Conservation (phyloP, 2,329 filamentous ascomycete species). For the Microthyrium microscopicum region DNA sequence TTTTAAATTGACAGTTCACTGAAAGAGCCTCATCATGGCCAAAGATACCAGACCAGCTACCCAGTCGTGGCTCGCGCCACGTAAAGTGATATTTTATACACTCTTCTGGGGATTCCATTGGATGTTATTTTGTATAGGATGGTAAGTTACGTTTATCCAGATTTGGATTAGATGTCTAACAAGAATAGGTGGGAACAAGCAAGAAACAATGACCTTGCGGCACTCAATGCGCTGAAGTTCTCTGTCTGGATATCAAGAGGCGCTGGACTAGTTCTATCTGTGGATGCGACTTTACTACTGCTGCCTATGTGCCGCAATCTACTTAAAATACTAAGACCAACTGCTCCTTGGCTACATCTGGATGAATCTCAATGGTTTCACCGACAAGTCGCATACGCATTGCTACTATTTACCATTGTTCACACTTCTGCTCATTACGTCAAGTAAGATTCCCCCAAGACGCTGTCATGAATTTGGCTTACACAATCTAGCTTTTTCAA, state of each 20-base stretch:
- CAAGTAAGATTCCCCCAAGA: conserved; percentile 45
- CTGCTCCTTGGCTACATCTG: conserved; percentile 74
- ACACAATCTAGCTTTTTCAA: conserved; percentile 64
- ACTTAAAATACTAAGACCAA: conserved; percentile 69
- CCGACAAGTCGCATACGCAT: conserved; percentile 76
- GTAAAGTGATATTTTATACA: conserved; percentile 63
- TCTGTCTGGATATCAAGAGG: conserved; percentile 96
- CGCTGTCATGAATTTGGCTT: neutral
- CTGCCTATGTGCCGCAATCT: conserved; percentile 90
- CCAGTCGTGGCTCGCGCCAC: conserved; percentile 38
- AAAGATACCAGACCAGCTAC: too few species aligned
- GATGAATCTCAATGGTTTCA: conserved; percentile 97
- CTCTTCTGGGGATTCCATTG: conserved; percentile 69
- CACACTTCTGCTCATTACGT: conserved; percentile 80
- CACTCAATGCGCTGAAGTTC: conserved; percentile 64
- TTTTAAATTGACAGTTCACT: too few species aligned
- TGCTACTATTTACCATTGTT: conserved; percentile 65
- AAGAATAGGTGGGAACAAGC: conserved; percentile 61
- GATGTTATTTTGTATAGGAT: conserved; percentile 68
- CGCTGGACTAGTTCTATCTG: conserved; percentile 67
- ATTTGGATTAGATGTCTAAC: conserved; percentile 13
- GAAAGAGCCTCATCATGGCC: too few species aligned
- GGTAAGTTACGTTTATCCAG: conserved; percentile 37
- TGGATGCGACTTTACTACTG: conserved; percentile 76
- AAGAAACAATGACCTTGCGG: conserved; percentile 48